A percentile compares a stretch with the other conserved stretches of the same genome.
Evolutionary conservation across 2,329 filamentous ascomycete species (phyloP).

Genomic region (Colletotrichum eleusines): DNA sequence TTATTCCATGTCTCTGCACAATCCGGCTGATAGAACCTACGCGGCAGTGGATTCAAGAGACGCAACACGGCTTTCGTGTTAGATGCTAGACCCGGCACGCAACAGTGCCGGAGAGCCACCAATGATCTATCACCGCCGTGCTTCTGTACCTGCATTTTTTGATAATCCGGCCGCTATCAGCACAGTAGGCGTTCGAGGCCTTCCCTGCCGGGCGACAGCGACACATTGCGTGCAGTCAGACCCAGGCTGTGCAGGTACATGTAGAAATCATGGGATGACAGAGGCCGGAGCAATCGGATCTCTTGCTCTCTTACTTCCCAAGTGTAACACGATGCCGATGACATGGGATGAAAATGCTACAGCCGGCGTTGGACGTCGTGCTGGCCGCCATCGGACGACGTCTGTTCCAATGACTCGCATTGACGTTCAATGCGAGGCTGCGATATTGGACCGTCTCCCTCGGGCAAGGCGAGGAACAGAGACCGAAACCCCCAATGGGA

Average conservation of each 20-base stretch:
- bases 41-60: too few relatives aligned
- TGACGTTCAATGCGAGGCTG: conserved; percentile 10
- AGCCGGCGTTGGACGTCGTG: conserved; percentile 4
- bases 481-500: not conserved
- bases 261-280: conserved; percentile 34
- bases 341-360: conserved; percentile 27
- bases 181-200: not conserved
- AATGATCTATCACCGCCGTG: not conserved
- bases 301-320: not conserved
- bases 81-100: too few relatives aligned
- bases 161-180: too few relatives aligned
- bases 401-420: conserved; percentile 25
- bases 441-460: not conserved
- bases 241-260: not conserved
- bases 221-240: not conserved
- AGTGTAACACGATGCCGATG: not conserved
- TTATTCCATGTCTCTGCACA: not conserved
- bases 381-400: conserved; percentile 19
- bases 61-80: too few relatives aligned
- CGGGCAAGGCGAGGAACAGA: not conserved
- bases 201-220: not conserved
- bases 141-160: too few relatives aligned
- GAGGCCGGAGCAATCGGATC: conserved; percentile 15
- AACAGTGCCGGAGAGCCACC: not conserved
- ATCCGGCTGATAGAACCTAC: not conserved